These are phyloP conservation scores for Beauveria varroae DNA, from an alignment of 2,329 filamentous ascomycete species.

Conservation along the genomic window DNA sequence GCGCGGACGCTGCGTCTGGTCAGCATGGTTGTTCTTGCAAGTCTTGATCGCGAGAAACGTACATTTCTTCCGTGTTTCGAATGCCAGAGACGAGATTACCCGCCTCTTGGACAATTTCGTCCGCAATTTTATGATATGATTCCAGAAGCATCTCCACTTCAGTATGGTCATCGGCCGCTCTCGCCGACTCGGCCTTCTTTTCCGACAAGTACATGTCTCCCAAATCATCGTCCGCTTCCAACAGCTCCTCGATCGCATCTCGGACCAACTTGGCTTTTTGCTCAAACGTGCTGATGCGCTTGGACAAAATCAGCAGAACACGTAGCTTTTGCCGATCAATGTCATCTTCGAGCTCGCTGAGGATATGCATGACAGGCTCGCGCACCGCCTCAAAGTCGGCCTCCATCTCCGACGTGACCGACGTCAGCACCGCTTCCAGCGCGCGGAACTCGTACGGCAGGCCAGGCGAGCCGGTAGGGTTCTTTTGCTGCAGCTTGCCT, in stretches of 20 bases:
- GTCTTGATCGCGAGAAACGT: constrained; percentile 27
- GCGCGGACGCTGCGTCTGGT: constrained; percentile 65
- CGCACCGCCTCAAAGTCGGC: constrained; percentile 91
- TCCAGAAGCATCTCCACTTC: constrained; percentile 96
- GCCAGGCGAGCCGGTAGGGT: constrained; percentile 47
- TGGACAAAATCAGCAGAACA: constrained; percentile 85
- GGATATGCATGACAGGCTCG: constrained; percentile 81
- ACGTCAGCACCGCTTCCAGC: constrained; percentile 89
- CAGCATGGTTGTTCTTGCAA: not conserved
- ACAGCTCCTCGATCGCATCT: constrained; percentile 87
- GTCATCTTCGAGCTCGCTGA: constrained; percentile 89
- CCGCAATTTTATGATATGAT: constrained; percentile 94
- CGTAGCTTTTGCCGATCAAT: constrained; percentile 92
- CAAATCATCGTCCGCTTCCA: constrained; percentile 94
- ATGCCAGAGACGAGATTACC: constrained; percentile 91
- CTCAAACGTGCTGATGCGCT: constrained; percentile 93
- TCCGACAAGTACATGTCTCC: constrained; percentile 94
- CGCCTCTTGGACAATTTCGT: constrained; percentile 94
- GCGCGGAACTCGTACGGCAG: constrained; percentile 95
- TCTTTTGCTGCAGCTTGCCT: constrained; percentile 80
- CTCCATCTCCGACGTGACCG: constrained; percentile 84
- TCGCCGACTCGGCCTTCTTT: constrained; percentile 64
- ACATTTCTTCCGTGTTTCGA: constrained; percentile 98
- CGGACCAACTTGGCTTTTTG: constrained; percentile 92
- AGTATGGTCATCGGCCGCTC: constrained; percentile 80